These are phyloP conservation scores for Stenocarpella maydis DNA, from an alignment of 2,329 filamentous ascomycete species.

Conservation along the genomic window DNA sequence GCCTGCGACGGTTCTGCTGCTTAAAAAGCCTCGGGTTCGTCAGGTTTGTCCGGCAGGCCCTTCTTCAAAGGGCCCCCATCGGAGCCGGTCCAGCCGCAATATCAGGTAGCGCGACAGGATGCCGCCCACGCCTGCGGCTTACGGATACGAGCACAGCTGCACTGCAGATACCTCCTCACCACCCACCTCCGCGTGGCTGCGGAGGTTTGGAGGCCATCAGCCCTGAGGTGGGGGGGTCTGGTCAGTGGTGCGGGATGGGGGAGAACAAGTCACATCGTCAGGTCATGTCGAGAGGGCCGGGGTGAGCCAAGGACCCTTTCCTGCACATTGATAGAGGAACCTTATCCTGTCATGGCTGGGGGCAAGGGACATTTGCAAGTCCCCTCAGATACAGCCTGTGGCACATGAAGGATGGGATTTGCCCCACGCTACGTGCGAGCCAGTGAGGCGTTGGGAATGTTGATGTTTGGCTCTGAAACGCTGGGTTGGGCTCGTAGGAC, in stretches of 20 bases:
- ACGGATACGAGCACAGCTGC: constrained; percentile 23
- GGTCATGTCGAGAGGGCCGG: not conserved
- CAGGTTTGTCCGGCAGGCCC: not conserved
- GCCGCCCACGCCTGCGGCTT: constrained; percentile 4
- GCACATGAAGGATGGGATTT: not conserved
- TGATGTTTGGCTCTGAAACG: constrained; percentile 2
- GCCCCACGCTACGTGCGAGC: not conserved
- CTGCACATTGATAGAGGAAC: not conserved
- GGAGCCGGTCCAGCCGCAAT: not conserved
- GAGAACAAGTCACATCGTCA: not conserved
- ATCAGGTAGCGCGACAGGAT: constrained; percentile 11
- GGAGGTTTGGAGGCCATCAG: constrained; percentile 18
- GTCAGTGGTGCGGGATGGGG: not conserved
- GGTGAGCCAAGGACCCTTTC: constrained; percentile 1
- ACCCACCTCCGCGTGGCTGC: not conserved
- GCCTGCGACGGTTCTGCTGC: not conserved
- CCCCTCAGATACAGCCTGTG: not conserved
- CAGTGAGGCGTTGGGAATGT: not conserved
- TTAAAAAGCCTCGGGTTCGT: not conserved
- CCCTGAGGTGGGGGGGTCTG: not conserved
- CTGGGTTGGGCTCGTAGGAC: not conserved
- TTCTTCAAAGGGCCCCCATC: not conserved
- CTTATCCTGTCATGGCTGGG: not conserved
- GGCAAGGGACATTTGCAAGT: not conserved
- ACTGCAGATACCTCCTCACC: not conserved